These are phyloP conservation scores for Leishmania amazonensis DNA, from an alignment of 208 protist genomes.

Conservation along the genomic window DNA sequence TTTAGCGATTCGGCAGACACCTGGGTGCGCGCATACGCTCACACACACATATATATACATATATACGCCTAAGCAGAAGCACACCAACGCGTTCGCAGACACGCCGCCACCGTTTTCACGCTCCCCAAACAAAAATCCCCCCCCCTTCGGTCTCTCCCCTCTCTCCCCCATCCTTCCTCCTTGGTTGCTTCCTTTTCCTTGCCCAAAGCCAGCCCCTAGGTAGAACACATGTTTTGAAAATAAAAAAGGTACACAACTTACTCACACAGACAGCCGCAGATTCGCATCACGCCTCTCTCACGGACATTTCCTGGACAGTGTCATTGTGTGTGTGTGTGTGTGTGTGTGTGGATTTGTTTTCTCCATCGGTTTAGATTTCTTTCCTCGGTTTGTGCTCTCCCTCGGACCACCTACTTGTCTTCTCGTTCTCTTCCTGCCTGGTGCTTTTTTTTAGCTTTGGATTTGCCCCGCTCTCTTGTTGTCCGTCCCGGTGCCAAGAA, in stretches of 20 bases:
- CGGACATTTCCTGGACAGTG: background rate
- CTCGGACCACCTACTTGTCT: too few relatives aligned
- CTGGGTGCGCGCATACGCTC: background rate
- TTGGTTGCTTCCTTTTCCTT: constrained; percentile 2
- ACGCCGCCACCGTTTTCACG: background rate
- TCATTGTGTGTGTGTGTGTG: background rate
- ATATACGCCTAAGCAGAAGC: background rate
- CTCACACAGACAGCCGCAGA: background rate
- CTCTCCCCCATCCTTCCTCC: background rate
- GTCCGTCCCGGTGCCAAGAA: too few relatives aligned
- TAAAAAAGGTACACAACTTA: background rate
- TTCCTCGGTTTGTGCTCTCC: too few relatives aligned
- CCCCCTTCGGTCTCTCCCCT: background rate
- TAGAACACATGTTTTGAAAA: background rate
- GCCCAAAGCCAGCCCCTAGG: background rate
- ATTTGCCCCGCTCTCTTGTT: background rate
- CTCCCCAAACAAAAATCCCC: background rate
- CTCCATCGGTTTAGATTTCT: too few relatives aligned
- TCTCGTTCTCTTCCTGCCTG: background rate
- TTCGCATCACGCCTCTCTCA: background rate
- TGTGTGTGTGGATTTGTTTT: background rate
- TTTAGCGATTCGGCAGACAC: background rate
- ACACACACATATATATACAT: background rate
- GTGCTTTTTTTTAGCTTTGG: background rate
- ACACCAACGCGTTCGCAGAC: background rate